A percentile compares a stretch with the other conserved stretches of the same genome.
Conservation (phyloP, 1,284 basidiomycete species). For the Trichosporon sp. region DNA sequence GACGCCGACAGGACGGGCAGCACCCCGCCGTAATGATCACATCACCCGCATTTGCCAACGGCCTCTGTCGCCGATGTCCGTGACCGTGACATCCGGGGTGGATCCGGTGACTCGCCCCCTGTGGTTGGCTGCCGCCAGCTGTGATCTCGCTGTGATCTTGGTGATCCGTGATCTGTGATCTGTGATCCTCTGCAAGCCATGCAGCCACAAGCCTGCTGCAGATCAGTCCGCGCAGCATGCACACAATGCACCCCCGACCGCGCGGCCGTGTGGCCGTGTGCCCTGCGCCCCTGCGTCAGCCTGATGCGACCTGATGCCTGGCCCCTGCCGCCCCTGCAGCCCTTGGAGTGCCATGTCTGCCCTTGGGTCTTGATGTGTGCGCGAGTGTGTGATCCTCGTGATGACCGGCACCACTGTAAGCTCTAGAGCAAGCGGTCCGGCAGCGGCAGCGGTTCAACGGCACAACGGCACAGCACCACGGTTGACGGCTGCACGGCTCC, state of each 20-base stretch:
- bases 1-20: too few species aligned
- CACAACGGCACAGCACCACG: not conserved
- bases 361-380: constrained; percentile 3
- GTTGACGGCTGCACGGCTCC: not conserved
- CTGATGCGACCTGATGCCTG: not conserved
- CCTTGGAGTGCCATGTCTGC: constrained; percentile 3
- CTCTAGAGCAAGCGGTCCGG: not conserved
- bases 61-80: not conserved
- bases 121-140: not conserved
- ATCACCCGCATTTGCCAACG: not conserved
- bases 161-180: not conserved
- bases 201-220: not conserved
- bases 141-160: not conserved
- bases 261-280: not conserved
- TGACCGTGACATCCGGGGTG: not conserved
- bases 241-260: not conserved
- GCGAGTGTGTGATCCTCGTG: not conserved
- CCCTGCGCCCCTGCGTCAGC: not conserved
- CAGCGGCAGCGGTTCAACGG: not conserved
- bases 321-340: not conserved
- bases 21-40: not conserved
- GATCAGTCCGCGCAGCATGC: not conserved
- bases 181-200: not conserved
- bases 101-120: not conserved
- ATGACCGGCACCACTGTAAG: not conserved